Evolutionary conservation across 768 basidiomycete species (phyloP).

Genomic region (Lanmaoa pseudosensibilis): DNA sequence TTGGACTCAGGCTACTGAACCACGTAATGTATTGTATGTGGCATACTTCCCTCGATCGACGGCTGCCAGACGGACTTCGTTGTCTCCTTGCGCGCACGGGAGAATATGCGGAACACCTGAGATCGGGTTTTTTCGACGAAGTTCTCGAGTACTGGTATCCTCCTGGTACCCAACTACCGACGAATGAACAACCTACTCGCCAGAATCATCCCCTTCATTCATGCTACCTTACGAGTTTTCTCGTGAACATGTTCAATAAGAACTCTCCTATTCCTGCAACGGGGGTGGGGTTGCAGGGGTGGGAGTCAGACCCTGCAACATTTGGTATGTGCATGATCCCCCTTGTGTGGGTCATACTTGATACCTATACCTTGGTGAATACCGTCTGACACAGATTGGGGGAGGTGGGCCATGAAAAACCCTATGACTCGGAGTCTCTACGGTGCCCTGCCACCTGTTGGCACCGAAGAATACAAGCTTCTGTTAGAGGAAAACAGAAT

Average conservation of each 20-base stretch:
- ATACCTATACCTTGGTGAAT: not conserved
- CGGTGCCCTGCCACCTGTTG: not conserved
- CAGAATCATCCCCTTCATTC: not conserved
- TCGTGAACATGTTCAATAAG: not conserved
- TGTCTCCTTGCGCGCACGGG: rapidly evolving
- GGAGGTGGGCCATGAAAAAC: not conserved
- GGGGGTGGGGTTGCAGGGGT: not conserved
- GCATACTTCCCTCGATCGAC: not conserved
- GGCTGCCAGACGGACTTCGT: not conserved
- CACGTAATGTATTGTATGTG: not conserved
- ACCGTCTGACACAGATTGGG: not conserved
- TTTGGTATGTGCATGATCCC: not conserved
- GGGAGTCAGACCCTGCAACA: not conserved
- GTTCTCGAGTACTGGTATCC: not conserved
- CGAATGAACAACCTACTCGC: not conserved
- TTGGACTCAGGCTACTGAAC: not conserved
- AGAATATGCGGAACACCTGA: not conserved
- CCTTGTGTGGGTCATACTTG: too few relatives aligned
- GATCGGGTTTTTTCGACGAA: not conserved
- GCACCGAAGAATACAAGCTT: not conserved
- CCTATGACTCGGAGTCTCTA: not conserved
- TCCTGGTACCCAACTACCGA: not conserved
- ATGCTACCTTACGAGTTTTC: not conserved
- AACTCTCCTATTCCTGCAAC: too few relatives aligned
- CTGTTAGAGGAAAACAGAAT: not conserved